Base-by-base conservation (phyloP, 192 early-diverging fungal genomes). In the Obelidium mucronatum region DNA sequence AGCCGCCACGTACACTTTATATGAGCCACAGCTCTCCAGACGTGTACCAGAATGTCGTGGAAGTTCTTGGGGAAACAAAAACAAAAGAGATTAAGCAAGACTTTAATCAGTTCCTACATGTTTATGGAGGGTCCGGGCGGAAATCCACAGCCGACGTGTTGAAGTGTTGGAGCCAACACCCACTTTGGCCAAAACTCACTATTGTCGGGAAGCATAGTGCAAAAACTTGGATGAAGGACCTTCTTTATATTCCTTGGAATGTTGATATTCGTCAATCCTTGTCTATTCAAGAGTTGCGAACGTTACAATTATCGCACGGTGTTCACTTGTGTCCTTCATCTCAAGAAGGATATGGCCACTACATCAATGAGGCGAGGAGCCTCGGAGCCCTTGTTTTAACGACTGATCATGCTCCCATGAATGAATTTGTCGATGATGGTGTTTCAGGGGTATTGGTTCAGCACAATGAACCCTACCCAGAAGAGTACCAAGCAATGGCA, bases 321-420 rank as follows among this genome's bases (percentile, higher is more conserved):
- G 73, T 74, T 48, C 68, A 68, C 30, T 17, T 68, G 11, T 68
- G 67, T 35, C 67, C 67, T 1, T 68, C 67, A 6, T 30, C 24
- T 42, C 71, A 73, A 62, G 71, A 73, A 63, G 71, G 71, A 17
- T 73, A 61, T 24, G 67, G 67, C 31, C 67, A 70, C 28, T 70
- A 70, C 34, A 70, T 70, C 36, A 70, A 70, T 39, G 71, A 73
- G 26, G 71, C 71, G 19, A n/a, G 71, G 5, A 26, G 56, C 2
- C 11, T 62, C 8, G 58, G 71, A 15, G 71, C 71, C 13, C 11
- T 73, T 11, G 60, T 73, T 39, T 22, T 73, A 5, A 61, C 58
- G 3, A 73, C 71, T 3, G 55, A 73, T 37, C 40, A 40, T 39
- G n/a, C 56, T 22, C 71, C 71, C 5, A 73, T 73, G 71, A 61